Conservation (phyloP, 208 protist species). For the Crithidia brevicula region DNA sequence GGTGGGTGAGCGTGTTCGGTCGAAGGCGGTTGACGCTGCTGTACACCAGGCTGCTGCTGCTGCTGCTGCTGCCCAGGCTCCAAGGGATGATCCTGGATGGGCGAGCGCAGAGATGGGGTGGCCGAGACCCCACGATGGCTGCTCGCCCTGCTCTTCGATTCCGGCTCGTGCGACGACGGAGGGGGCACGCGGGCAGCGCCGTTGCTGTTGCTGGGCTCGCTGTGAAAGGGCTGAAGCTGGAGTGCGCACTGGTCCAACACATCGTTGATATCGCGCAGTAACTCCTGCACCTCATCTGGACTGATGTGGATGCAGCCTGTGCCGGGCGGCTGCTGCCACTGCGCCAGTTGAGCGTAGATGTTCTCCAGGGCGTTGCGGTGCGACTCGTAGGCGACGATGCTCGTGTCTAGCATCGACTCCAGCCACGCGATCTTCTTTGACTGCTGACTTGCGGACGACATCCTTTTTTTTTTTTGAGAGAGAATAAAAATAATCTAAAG, state of each 20-base stretch:
- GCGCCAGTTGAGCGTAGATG: constrained; percentile 34
- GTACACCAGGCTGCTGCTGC: too few species aligned
- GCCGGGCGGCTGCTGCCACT: constrained; percentile 25
- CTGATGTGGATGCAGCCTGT: constrained; percentile 35
- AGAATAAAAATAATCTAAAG: too few species aligned
- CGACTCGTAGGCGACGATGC: constrained; percentile 46
- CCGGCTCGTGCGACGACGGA: background rate
- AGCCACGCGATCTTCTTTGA: constrained; percentile 31
- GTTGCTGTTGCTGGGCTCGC: background rate
- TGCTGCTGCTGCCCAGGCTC: constrained; percentile 1
- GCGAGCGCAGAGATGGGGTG: background rate
- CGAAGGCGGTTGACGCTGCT: background rate
- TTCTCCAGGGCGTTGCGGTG: constrained; percentile 54
- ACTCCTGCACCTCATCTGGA: constrained; percentile 17
- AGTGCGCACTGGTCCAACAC: constrained; percentile 39
- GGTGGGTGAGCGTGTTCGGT: too few species aligned
- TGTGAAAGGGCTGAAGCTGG: constrained; percentile 28
- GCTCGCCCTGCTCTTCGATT: background rate
- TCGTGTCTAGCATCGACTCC: constrained; percentile 43
- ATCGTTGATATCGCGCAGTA: constrained; percentile 41
- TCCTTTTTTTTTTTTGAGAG: background rate
- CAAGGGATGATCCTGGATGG: background rate
- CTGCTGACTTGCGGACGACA: background rate
- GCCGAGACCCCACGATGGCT: constrained; percentile 2
- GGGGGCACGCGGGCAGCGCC: background rate